Evolutionary conservation across 345 rosid species (phyloP), one percentile per base, ranked within the genome.

Genomic region (Durio zibethinus): DNA sequence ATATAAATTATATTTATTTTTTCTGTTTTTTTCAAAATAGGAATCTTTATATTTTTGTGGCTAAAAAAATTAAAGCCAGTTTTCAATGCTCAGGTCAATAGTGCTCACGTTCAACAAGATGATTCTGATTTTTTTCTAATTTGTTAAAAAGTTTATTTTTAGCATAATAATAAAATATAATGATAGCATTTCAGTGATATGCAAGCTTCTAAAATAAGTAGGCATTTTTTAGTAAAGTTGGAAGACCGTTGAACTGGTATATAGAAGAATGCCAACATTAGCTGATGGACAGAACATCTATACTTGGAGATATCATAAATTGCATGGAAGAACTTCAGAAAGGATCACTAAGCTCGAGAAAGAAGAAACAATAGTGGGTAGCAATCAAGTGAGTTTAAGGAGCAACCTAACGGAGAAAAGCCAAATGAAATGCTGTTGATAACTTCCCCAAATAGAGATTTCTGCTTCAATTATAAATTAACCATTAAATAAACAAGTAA

Each of bases 41-140:
- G n/a, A n/a, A n/a, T n/a, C n/a, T n/a, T n/a, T n/a, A n/a, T n/a
- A n/a, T n/a, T n/a, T n/a, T n/a, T n/a, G n/a, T n/a, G n/a, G n/a
- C n/a, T n/a, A n/a, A n/a, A n/a, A n/a, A n/a, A n/a, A n/a, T n/a
- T n/a, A n/a, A n/a, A n/a, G n/a, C 80, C 82, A 95, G 43, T 93
- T 93, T 31, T 89, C 95, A 59, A 95, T 92, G 95, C 90, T 94
- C 71, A 86, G 98, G 86, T 94, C 98, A 80, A 90, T 94, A 36
- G 98, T 94, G 47, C 98, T 97, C 18, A 94, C 92, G 89, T 92
- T 94, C 85, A 92, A 97, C 85, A 94, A 94, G 97, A 97, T 92
- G 72, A 77, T 62, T 18, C 40, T 31, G 38, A 10, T 31, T n/a
- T 48, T 76, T 53, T 43, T 79, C 56, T 67, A 38, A 64, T 80